Evolutionary conservation across 116 monocot genomes (phyloP).

Genomic region (Papilionanthe hybrid): DNA sequence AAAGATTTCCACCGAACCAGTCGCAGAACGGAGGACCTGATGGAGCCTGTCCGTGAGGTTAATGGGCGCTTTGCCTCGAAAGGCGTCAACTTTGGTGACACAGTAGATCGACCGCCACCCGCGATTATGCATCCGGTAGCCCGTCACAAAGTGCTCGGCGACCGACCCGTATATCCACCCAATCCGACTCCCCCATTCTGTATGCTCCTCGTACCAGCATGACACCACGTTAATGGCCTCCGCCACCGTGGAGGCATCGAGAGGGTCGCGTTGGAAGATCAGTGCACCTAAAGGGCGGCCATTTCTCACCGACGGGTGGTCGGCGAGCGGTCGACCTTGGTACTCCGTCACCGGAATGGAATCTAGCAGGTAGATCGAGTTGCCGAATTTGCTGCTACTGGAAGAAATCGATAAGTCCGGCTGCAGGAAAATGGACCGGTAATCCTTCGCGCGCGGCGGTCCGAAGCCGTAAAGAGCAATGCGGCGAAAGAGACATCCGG

Average conservation of each 20-base stretch:
- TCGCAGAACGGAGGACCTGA: slow-evolving; percentile 87
- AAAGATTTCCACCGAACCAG: slow-evolving; percentile 87
- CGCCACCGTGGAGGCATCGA: slow-evolving; percentile 35
- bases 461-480: slow-evolving; percentile 84
- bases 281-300: slow-evolving; percentile 52
- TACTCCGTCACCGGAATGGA: slow-evolving; percentile 67
- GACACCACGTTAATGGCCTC: slow-evolving; percentile 45
- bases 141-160: slow-evolving; percentile 80
- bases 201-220: slow-evolving; percentile 68
- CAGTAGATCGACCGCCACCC: slow-evolving; percentile 85
- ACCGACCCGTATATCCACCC: slow-evolving; percentile 89
- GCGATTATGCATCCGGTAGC: slow-evolving; percentile 82
- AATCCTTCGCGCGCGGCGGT: slow-evolving; percentile 58
- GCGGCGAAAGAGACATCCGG: slow-evolving; percentile 88
- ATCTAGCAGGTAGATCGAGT: slow-evolving; percentile 56
- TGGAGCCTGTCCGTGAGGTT: slow-evolving; percentile 83
- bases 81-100: slow-evolving; percentile 61
- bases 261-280: slow-evolving; percentile 25
- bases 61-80: slow-evolving; percentile 80
- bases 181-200: slow-evolving; percentile 61
- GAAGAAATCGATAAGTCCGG: slow-evolving; percentile 27
- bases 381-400: slow-evolving; percentile 49
- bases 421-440: slow-evolving; percentile 29
- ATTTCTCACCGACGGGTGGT: slow-evolving; percentile 61
- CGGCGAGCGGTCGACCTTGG: slow-evolving; percentile 70